phyloP scores from a whole-genome alignment of 139 green algal genomes.

The Pleodorina starrii region DNA sequence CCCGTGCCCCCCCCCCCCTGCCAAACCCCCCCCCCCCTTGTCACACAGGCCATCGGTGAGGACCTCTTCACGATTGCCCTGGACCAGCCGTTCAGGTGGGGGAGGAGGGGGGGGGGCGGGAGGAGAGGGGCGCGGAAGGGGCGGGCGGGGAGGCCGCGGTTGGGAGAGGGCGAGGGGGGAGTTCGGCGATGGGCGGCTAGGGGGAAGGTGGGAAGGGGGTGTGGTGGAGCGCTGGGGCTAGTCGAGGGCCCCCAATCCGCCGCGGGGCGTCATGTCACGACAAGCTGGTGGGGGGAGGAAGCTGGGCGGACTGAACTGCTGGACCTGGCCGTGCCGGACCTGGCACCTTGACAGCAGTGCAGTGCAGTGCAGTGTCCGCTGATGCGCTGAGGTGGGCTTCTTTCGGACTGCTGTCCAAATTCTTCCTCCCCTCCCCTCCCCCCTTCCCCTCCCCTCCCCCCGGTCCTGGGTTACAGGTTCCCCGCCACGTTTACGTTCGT shows the following conservation, averaged over 20 bases:
- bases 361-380: no score
- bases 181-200: not conserved
- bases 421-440: not conserved
- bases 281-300: no score
- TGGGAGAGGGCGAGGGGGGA: not conserved
- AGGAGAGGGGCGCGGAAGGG: not conserved
- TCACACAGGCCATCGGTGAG: conserved; percentile 79
- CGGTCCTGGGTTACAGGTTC: conserved; percentile 62
- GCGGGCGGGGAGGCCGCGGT: no score
- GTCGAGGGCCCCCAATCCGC: no score
- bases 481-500: conserved; percentile 93
- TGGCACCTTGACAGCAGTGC: no score
- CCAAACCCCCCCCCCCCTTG: not conserved
- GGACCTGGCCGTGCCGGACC: no score
- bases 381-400: no score
- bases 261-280: no score
- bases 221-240: no score
- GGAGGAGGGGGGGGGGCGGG: not conserved
- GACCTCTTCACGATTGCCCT: conserved; percentile 90
- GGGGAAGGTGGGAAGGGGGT: not conserved
- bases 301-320: no score
- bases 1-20: no score
- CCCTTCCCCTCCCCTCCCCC: not conserved
- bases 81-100: conserved; percentile 86
- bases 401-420: no score